These are phyloP conservation scores for Rhizoclosmatium globosum DNA, from an alignment of 192 early-diverging fungal genomes.

Conservation along the genomic window DNA sequence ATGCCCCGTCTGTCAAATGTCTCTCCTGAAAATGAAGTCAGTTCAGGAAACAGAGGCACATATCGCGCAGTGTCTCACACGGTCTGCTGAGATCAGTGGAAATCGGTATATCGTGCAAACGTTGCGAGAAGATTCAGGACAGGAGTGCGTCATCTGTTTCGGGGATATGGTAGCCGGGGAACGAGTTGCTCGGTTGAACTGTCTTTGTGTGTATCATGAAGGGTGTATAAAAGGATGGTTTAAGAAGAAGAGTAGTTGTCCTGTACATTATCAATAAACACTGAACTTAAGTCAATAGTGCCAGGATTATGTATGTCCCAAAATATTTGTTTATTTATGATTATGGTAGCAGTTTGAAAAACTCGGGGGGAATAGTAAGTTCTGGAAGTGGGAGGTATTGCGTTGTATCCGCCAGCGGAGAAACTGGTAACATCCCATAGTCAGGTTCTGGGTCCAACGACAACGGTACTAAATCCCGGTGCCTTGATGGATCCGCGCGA, in stretches of 20 bases:
- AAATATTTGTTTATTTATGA: no score
- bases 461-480: conserved; percentile 8
- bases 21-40: conserved; percentile 55
- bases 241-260: conserved; percentile 75
- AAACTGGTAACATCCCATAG: conserved; percentile 11
- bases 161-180: conserved; percentile 77
- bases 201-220: conserved; percentile 89
- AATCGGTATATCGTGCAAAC: conserved; percentile 67
- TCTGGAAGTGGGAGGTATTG: not conserved
- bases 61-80: conserved; percentile 65
- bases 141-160: conserved; percentile 95
- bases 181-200: conserved; percentile 82
- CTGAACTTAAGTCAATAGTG: no score
- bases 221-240: conserved; percentile 86
- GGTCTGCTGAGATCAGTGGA: conserved; percentile 53
- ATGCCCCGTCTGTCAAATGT: conserved; percentile 73
- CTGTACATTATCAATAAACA: conserved; percentile 81
- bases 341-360: not conserved
- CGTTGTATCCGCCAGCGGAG: not conserved
- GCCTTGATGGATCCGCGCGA: not conserved
- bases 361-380: not conserved
- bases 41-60: conserved; percentile 61
- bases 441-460: conserved; percentile 42
- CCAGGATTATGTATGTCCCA: no score
- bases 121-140: conserved; percentile 39